Base-by-base conservation (phyloP, 2,329 filamentous ascomycete genomes). In the Cercospora sesami region DNA sequence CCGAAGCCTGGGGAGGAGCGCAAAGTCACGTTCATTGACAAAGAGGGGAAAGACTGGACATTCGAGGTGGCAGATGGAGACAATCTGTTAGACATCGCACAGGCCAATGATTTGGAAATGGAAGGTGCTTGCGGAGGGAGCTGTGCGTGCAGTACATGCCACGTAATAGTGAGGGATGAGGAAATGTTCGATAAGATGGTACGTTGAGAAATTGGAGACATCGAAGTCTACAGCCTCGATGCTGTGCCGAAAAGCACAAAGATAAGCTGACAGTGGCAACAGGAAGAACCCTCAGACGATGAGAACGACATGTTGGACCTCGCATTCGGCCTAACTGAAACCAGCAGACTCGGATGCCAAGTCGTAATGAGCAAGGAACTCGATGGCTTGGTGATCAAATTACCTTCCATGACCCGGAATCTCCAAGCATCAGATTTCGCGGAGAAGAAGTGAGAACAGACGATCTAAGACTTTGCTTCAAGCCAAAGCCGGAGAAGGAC, bases 81-180 rank as follows among this genome's bases (percentile, higher is more conserved):
- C 80, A 99, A 99, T 80, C 84, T 99, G 64, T 86, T 99, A 64
- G 94, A 98, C 77, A 94, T 99, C 76, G 95, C 94, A 23, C 94
- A 97, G 79, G 92, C 91, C 57, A 88, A 98, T 80, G 94, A 98
- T 77, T 84, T 99, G 51, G 95, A 99, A 80, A 98, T 99, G 94
- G 95, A 99, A 84, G 88, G 95, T 69, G 95, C 95, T 12, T 99
- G 95, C 77, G 95, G 95, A 73, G 95, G 93, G 23, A 95, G 92
- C 36, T 97, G 93, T 81, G 93, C 93, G 64, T 97, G 93, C 82
- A 95, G 91, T 66, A 97, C 93, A 5, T 97, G 93, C 82, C 93
- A 97, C 81, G 90, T 96, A 66, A 93, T 97, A 70, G 91, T 97
- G 42, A 81, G 87, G 67, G 88, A 91, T 75, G 87, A 91, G 55